Evolutionary conservation across 2,329 filamentous ascomycete species (phyloP).

Genomic region (Beauveria rudraprayagi): DNA sequence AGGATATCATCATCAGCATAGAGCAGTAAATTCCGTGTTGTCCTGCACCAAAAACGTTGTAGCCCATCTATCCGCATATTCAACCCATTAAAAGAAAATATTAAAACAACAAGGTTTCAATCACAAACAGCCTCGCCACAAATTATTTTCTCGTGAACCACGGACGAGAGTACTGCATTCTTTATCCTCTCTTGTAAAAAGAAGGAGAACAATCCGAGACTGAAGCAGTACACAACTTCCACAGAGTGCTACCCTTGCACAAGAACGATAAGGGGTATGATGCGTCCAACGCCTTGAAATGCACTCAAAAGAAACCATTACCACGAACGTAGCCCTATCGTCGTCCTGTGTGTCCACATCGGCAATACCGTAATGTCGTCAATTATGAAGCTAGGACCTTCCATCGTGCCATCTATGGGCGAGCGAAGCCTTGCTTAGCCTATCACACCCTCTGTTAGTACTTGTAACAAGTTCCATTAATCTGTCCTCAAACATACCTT

Average conservation of each 20-base stretch:
- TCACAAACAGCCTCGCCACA: background rate
- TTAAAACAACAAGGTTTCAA: constrained; percentile 9
- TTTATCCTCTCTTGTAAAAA: background rate
- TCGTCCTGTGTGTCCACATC: background rate
- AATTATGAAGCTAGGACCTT: background rate
- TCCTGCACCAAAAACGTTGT: background rate
- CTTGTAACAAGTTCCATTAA: too few species aligned
- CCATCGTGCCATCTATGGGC: constrained; percentile 17
- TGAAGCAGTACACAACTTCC: background rate
- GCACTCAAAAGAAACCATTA: constrained; percentile 8
- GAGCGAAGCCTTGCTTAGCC: constrained; percentile 23
- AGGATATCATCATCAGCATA: background rate
- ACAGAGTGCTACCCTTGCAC: background rate
- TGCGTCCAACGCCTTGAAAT: constrained; percentile 12
- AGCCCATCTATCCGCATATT: constrained; percentile 3
- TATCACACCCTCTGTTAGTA: constrained; percentile 16
- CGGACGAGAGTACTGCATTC: background rate
- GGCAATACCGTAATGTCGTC: background rate
- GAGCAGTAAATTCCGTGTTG: background rate
- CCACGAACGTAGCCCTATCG: background rate
- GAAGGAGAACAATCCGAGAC: background rate
- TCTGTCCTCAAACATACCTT: constrained; percentile 47
- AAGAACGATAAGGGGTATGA: constrained; percentile 8
- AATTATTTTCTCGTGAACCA: background rate
- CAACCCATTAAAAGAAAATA: background rate